A percentile compares a stretch with the other conserved stretches of the same genome.
Conservation (phyloP, 2,329 filamentous ascomycete species). For the Diaporthe helianthi region DNA sequence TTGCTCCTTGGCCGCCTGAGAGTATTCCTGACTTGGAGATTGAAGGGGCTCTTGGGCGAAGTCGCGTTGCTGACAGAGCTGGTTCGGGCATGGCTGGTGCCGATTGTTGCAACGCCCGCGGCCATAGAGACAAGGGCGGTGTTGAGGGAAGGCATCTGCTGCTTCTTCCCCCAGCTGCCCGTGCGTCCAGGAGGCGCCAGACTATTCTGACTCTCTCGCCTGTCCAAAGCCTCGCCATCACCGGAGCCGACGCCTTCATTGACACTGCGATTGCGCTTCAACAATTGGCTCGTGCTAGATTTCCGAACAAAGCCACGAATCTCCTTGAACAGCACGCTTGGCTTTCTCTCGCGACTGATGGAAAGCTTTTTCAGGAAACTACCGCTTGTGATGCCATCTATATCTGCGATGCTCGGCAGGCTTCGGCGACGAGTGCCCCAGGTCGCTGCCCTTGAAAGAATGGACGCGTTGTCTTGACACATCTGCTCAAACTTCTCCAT, state of each 20-base stretch:
- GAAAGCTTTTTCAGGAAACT: constrained; percentile 69
- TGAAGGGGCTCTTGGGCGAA: constrained; percentile 61
- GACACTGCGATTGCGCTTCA: constrained; percentile 56
- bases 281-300: constrained; percentile 52
- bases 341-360: constrained; percentile 58
- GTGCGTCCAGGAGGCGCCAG: constrained; percentile 60
- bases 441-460: constrained; percentile 70
- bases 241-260: constrained; percentile 45
- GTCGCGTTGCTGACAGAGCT: constrained; percentile 64
- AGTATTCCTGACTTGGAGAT: constrained; percentile 54
- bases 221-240: constrained; percentile 42
- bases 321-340: constrained; percentile 62
- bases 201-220: constrained; percentile 53
- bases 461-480: constrained; percentile 62
- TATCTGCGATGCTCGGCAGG: constrained; percentile 64
- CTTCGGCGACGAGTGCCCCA: constrained; percentile 74
- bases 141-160: constrained; percentile 63
- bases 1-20: constrained; percentile 64
- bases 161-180: constrained; percentile 59
- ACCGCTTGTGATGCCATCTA: constrained; percentile 65
- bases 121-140: constrained; percentile 64
- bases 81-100: constrained; percentile 62
- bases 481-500: constrained; percentile 60
- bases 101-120: constrained; percentile 61
- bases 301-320: constrained; percentile 58